phyloP scores from a whole-genome alignment of 345 rosid genomes.

The Salix arbutifolia region DNA sequence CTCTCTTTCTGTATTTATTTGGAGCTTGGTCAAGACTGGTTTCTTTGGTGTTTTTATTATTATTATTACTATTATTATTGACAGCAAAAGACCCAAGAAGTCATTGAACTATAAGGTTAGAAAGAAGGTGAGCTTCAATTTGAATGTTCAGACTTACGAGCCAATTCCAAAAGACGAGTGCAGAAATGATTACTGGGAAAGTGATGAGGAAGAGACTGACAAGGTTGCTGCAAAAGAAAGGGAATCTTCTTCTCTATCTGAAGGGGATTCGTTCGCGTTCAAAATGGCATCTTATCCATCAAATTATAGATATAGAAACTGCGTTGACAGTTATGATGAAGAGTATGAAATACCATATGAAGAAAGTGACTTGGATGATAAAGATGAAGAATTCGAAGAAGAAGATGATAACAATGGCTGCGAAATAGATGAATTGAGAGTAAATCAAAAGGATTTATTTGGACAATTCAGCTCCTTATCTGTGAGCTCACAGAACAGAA shows the following conservation, averaged over 20 bases:
- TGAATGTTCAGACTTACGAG: slow-evolving; percentile 32
- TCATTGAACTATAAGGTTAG: slow-evolving; percentile 19
- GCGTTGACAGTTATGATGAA: slow-evolving; percentile 54
- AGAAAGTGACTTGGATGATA: slow-evolving; percentile 49
- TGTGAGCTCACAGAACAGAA: slow-evolving; percentile 13
- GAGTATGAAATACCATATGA: slow-evolving; percentile 47
- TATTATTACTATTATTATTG: background rate
- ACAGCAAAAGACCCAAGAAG: slow-evolving; percentile 20
- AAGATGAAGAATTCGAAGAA: background rate
- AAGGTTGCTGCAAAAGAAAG: slow-evolving; percentile 8
- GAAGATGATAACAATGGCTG: background rate
- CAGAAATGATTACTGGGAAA: slow-evolving; percentile 20
- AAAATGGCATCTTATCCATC: slow-evolving; percentile 29
- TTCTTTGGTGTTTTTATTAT: background rate
- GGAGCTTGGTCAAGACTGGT: background rate
- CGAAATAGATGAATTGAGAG: slow-evolving; percentile 12
- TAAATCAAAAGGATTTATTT: slow-evolving; percentile 4
- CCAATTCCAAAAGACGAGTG: slow-evolving; percentile 25
- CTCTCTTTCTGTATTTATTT: background rate
- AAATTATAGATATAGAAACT: slow-evolving; percentile 23
- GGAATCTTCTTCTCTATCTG: slow-evolving; percentile 1
- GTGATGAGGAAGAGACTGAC: slow-evolving; percentile 30
- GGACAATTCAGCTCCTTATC: slow-evolving; percentile 13
- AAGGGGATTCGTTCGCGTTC: slow-evolving; percentile 11
- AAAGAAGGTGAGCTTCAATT: slow-evolving; percentile 32